Evolutionary conservation across 768 basidiomycete genomes (phyloP).

Genomic region (Hypholoma sublateritium): DNA sequence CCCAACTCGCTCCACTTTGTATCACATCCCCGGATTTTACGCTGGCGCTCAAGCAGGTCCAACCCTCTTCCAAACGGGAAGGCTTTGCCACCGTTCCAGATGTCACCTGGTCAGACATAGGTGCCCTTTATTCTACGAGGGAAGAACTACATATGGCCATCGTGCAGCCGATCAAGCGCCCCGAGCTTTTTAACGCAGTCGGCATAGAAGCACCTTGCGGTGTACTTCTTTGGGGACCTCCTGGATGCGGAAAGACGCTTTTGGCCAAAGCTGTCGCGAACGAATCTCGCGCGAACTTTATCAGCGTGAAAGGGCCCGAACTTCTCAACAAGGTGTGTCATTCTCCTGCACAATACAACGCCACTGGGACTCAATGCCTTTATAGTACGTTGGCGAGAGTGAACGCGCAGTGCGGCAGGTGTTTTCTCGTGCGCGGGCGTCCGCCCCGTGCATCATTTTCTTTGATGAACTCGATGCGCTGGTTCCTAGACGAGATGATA

Average conservation of each 20-base stretch:
- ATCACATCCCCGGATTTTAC: slow-evolving; percentile 83
- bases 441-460: slow-evolving; percentile 92
- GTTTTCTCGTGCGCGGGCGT: slow-evolving; percentile 90
- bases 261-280: slow-evolving; percentile 99
- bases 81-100: slow-evolving; percentile 97
- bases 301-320: slow-evolving; percentile 95
- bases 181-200: slow-evolving; percentile 84
- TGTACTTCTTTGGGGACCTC: slow-evolving; percentile 97
- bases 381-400: slow-evolving; percentile 94
- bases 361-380: not conserved
- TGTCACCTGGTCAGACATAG: slow-evolving; percentile 91
- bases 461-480: slow-evolving; percentile 94
- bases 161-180: slow-evolving; percentile 89
- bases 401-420: slow-evolving; percentile 94
- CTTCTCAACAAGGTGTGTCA: slow-evolving; percentile 73
- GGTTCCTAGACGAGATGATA: slow-evolving; percentile 88
- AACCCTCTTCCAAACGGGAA: slow-evolving; percentile 96
- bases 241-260: slow-evolving; percentile 93
- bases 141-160: slow-evolving; percentile 98
- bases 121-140: slow-evolving; percentile 82
- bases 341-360: not conserved
- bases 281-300: slow-evolving; percentile 94
- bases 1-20: slow-evolving; percentile 76
- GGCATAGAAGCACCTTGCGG: slow-evolving; percentile 93
- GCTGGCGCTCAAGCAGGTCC: slow-evolving; percentile 81